A percentile compares a stretch with the other conserved stretches of the same genome.
Evolutionary conservation across 106 monocot species (phyloP).

Genomic region (Gastrodia elata): DNA sequence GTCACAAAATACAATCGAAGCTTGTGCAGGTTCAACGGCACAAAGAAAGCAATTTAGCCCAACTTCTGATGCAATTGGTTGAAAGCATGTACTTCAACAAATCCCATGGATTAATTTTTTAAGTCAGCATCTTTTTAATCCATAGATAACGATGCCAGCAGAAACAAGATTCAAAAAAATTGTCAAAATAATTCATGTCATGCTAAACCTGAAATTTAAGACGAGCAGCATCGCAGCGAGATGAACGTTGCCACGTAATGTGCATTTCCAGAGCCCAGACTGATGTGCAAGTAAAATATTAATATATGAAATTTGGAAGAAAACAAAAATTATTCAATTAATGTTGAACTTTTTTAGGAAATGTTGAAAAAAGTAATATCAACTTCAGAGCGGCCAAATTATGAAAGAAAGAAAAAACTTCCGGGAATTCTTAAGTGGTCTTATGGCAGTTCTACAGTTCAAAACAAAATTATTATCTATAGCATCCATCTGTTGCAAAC

Average conservation of each 20-base stretch:
- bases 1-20: not conserved
- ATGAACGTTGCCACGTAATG: slow-evolving; percentile 13
- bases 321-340: not conserved
- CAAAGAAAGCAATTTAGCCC: not conserved
- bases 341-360: not conserved
- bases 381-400: not conserved
- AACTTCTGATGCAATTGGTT: not conserved
- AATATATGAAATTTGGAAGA: slow-evolving; percentile 1
- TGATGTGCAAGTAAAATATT: slow-evolving; percentile 13
- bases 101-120: not conserved
- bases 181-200: not conserved
- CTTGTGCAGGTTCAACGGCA: not conserved
- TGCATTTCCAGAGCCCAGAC: slow-evolving; percentile 12
- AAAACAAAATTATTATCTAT: not conserved
- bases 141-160: not conserved
- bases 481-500: not conserved
- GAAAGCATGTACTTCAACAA: not conserved
- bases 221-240: slow-evolving; percentile 8
- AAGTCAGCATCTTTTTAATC: not conserved
- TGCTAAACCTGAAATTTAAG: slow-evolving; percentile 11
- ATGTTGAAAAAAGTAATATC: not conserved
- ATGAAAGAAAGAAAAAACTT: not conserved
- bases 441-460: not conserved
- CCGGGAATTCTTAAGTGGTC: not conserved
- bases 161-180: not conserved